Percentiles rank a stretch among this genome's conserved stretches.
Evolutionary conservation across 2,329 filamentous ascomycete species (phyloP).

Genomic region (Seiridium unicorne): DNA sequence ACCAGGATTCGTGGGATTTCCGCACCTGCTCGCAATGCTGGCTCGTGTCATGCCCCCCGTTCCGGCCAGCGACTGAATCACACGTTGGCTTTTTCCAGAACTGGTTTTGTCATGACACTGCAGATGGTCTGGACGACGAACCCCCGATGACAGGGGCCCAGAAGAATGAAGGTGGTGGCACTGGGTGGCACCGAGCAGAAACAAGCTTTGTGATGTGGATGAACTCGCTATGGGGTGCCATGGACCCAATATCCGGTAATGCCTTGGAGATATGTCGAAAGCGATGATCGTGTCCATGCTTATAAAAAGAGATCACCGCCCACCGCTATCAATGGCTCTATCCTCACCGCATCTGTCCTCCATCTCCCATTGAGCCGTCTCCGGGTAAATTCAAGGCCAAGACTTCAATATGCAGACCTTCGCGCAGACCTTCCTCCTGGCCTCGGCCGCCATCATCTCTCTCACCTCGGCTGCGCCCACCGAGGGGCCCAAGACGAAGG

Average conservation of each 20-base stretch:
- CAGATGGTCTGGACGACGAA: not conserved
- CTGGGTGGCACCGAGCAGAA: not conserved
- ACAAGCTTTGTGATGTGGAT: not conserved
- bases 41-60: not conserved
- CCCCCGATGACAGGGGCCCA: slow-evolving; percentile 1
- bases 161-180: not conserved
- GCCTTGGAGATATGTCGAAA: not conserved
- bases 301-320: not conserved
- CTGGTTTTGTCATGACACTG: not conserved
- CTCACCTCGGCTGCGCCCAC: slow-evolving; percentile 9
- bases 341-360: not conserved
- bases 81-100: not conserved
- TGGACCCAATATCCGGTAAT: not conserved
- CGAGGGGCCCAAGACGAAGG: slow-evolving; percentile 12
- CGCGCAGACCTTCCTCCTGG: slow-evolving; percentile 13
- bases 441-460: slow-evolving; percentile 10
- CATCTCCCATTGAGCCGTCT: not conserved
- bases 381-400: not conserved
- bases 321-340: not conserved
- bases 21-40: not conserved
- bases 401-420: slow-evolving; percentile 13
- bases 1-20: not conserved
- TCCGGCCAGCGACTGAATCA: not conserved
- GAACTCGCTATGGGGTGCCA: not conserved
- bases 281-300: not conserved